Conservation (phyloP, 176 grass and related monocot genomes). For the Musa itinerans region DNA sequence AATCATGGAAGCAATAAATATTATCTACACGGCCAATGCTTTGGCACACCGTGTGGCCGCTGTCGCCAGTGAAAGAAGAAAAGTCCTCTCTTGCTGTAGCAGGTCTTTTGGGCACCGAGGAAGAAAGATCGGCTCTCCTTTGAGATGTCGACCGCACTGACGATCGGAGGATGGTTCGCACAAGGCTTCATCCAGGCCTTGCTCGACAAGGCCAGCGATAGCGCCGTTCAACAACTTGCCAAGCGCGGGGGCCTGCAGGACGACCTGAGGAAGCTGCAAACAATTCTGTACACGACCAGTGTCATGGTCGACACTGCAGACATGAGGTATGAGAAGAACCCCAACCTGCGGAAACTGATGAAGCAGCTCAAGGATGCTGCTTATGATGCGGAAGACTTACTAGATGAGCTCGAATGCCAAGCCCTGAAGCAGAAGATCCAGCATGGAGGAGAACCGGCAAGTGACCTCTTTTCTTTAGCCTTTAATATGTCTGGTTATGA, state of each 20-base stretch:
- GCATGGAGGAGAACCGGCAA: background rate
- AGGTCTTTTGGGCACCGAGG: too few species aligned
- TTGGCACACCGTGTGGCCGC: too few species aligned
- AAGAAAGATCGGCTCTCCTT: too few species aligned
- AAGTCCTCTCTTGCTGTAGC: too few species aligned
- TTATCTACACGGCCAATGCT: too few species aligned
- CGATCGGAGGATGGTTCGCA: background rate
- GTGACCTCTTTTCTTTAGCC: background rate
- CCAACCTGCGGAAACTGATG: background rate
- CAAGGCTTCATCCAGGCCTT: background rate
- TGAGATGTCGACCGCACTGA: too few species aligned
- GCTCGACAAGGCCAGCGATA: background rate
- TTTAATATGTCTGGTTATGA: background rate
- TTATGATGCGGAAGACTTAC: background rate
- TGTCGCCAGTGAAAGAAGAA: too few species aligned
- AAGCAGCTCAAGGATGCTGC: background rate
- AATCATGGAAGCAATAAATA: too few species aligned
- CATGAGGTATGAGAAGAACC: too few species aligned
- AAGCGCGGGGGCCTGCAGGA: background rate
- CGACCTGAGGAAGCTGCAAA: background rate
- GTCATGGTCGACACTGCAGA: background rate
- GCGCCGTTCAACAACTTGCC: background rate
- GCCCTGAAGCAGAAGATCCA: background rate
- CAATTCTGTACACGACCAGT: background rate
- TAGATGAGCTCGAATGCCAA: background rate